These are phyloP conservation scores for Curvularia lunata DNA, from an alignment of 2,329 filamentous ascomycete species.

Conservation along the genomic window DNA sequence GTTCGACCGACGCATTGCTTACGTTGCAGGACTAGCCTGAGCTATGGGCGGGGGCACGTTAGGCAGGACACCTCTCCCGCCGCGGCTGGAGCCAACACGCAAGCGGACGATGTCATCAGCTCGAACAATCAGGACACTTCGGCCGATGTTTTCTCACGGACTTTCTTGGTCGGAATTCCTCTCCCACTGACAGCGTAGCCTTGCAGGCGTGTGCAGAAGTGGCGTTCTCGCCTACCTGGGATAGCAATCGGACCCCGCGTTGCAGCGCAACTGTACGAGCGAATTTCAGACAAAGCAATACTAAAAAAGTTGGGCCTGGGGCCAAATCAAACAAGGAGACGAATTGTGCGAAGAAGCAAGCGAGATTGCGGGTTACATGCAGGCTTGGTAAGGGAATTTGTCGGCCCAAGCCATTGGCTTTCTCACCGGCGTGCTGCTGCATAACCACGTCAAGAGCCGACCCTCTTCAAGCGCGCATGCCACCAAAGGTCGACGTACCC, in stretches of 20 bases:
- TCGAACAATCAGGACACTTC: slow-evolving; percentile 10
- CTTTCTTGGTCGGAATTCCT: not conserved
- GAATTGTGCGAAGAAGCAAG: slow-evolving; percentile 34
- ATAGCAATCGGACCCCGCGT: slow-evolving; percentile 18
- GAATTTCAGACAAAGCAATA: slow-evolving; percentile 21
- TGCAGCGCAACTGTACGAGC: slow-evolving; percentile 18
- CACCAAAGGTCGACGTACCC: slow-evolving; percentile 29
- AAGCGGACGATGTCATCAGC: slow-evolving; percentile 25
- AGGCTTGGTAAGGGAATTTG: slow-evolving; percentile 39
- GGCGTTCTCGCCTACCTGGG: slow-evolving; percentile 17
- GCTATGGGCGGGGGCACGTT: slow-evolving; percentile 22
- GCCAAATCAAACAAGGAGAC: slow-evolving; percentile 34
- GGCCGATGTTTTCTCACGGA: slow-evolving; percentile 2
- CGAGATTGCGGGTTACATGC: slow-evolving; percentile 42
- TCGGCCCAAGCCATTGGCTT: slow-evolving; percentile 46
- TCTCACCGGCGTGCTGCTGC: slow-evolving; percentile 39
- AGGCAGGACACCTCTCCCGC: slow-evolving; percentile 30
- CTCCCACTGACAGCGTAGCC: slow-evolving; percentile 13
- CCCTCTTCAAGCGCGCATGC: slow-evolving; percentile 34
- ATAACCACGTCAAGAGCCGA: slow-evolving; percentile 47
- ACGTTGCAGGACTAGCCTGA: slow-evolving; percentile 31
- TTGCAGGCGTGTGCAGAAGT: slow-evolving; percentile 17
- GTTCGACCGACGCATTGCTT: slow-evolving; percentile 23
- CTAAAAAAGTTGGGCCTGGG: slow-evolving; percentile 31
- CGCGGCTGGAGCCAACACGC: slow-evolving; percentile 23